A percentile compares a stretch with the other conserved stretches of the same genome.
These are phyloP conservation scores for Diplodia sapinea DNA, from an alignment of 2,329 filamentous ascomycete genomes.

Conservation along the genomic window DNA sequence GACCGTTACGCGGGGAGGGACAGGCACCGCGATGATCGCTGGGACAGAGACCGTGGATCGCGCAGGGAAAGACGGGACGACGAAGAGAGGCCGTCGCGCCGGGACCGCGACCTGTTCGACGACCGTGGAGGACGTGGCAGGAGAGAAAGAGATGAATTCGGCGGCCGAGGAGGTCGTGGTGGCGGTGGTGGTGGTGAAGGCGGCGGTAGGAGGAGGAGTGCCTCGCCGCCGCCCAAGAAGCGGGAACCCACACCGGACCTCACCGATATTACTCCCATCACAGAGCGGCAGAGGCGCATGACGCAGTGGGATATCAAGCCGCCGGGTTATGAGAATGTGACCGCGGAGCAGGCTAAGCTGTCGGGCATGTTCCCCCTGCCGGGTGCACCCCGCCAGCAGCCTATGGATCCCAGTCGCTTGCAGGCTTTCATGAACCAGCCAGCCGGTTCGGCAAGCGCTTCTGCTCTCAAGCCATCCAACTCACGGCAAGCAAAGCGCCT, in stretches of 20 bases:
- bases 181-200: constrained; percentile 58
- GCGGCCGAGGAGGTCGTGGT: constrained; percentile 50
- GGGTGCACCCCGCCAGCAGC: constrained; percentile 90
- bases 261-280: constrained; percentile 79
- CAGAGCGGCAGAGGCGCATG: constrained; percentile 86
- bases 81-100: constrained; percentile 48
- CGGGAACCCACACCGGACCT: constrained; percentile 95
- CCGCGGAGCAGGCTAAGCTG: constrained; percentile 96
- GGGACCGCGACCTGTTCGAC: constrained; percentile 68
- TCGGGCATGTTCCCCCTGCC: constrained; percentile 99
- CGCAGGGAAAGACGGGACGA: constrained; percentile 40
- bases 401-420: constrained; percentile 91
- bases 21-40: constrained; percentile 65
- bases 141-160: constrained; percentile 55
- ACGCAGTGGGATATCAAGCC: constrained; percentile 99
- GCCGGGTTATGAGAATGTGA: constrained; percentile 96
- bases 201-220: constrained; percentile 71
- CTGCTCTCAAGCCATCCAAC: constrained; percentile 89
- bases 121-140: constrained; percentile 56
- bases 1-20: constrained; percentile 82
- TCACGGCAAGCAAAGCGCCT: constrained; percentile 93
- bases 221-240: constrained; percentile 80
- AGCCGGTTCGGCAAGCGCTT: constrained; percentile 70
- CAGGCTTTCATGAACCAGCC: constrained; percentile 96
- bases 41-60: constrained; percentile 69